Evolutionary conservation across 768 basidiomycete genomes (phyloP), one percentile per base, ranked within the genome.

Genomic region (Astraeus odoratus): DNA sequence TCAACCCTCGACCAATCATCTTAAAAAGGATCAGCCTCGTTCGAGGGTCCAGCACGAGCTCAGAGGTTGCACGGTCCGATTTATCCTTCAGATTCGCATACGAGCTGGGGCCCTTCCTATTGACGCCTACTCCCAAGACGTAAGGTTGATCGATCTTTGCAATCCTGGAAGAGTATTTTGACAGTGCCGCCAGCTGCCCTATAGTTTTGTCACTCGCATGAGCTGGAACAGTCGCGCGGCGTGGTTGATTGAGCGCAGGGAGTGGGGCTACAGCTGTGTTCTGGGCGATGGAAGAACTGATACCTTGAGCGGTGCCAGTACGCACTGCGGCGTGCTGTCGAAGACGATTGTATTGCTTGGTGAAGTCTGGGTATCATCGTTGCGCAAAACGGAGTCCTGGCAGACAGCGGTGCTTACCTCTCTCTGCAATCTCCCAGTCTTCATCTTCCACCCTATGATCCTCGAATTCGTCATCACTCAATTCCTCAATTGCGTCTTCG

Each of bases 31-130:
- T 95, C 29, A 95, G 72, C 39, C 95, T 70, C 8, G 96, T 99
- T n/a, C 96, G 77, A 13, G 91, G 86, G 64, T 99, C 96, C 29
- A 99, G 75, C 2, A 99, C 96, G 58, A 97, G 96, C 63, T 99
- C 96, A 37, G 78, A 91, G 12, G 96, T 99, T 3, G 96, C 96
- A 24, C 96, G 77, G 68, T 99, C 96, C 36, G 86, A 83, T 65
- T 97, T 97, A 66, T 99, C 96, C 67, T 97, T 98, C 56, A 79
- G 66, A 57, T 92, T 92, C 5, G 91, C 88, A 47, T 79, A 78
- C 4, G 91, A 85, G 51, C 81, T 86, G 1, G 90, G 92, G 0
- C 92, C 90, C 62, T 99, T 99, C 52, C 92, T 76, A 54, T 97
- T 97, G 26, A 93, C 80, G 8, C 91, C 83, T 0, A 83, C 83